Base-by-base conservation (phyloP, 2,329 filamentous ascomycete genomes). In the Microcyclospora tardicrescens region DNA sequence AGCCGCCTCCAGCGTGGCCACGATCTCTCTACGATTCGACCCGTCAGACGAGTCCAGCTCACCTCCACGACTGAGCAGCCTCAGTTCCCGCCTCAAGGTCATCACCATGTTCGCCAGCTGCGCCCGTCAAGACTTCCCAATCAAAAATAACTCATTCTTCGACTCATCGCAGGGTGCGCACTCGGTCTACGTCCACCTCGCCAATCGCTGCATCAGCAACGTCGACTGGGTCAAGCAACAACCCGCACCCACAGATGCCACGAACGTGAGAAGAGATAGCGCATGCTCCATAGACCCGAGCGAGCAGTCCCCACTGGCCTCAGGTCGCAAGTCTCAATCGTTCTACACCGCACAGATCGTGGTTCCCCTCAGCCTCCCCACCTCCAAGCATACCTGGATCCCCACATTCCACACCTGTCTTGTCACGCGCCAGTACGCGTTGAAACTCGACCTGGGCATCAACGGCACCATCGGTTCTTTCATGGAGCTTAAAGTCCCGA, bases 381-480 rank as follows among this genome's bases (percentile, higher is more conserved):
- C 35, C 8, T 63, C 63, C 44, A 80, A 78, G 48, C 19, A 24
- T 8, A 62, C 68, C 16, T 80, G 80, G 54, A 61, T 80, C 14
- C 80, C 79, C 1, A 79, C 77, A 2, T 84, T 84, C 61, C 75
- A 82, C 61, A 69, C 72, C 30, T 84, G 79, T 55, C 68, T 83
- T 38, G 62, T 76, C 33, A 75, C 73, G n/a, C 68, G 80, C 37
- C 61, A 67, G 13, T 84, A 84, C 55, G 58, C 64, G 3, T 66
- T 84, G 11, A 71, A 75, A 38, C 59, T 84, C 40, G 63, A 65
- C 11, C 58, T 84, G 15, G 66, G 69, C 3, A 66, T 73, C 36
- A 67, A 72, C 47, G 67, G 68, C 0, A 65, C 69, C 0, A 57
- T 65, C 34, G 57, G 63, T 37, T 59, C 57, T 39, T 48, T 55